phyloP scores from a whole-genome alignment of 768 basidiomycete species.

The Postia placenta region DNA sequence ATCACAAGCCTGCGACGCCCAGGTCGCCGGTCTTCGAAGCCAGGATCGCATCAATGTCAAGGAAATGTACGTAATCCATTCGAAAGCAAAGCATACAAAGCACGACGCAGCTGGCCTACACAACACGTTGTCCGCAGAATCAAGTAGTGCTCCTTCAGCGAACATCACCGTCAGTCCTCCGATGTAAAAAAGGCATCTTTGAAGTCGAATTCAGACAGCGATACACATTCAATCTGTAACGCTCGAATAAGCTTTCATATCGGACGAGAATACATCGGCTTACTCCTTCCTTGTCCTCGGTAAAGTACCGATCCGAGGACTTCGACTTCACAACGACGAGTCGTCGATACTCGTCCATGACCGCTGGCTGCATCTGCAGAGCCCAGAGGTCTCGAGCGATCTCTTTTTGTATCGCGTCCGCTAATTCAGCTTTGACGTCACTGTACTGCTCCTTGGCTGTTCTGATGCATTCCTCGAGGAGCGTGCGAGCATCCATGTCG shows the following conservation, averaged over 20 bases:
- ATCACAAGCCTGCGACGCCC: not conserved
- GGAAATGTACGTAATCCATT: too few species aligned
- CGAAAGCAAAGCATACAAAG: too few species aligned
- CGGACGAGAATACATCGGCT: constrained; percentile 19
- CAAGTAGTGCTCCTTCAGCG: too few species aligned
- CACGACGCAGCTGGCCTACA: too few species aligned
- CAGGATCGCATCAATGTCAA: not conserved
- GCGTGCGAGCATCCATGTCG: constrained; percentile 28
- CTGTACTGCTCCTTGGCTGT: constrained; percentile 34
- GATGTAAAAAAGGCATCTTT: constrained; percentile 46
- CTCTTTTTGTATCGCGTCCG: constrained; percentile 35
- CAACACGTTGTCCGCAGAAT: too few species aligned
- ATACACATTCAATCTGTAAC: constrained; percentile 49
- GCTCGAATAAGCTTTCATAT: not conserved
- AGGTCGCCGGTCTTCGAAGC: too few species aligned
- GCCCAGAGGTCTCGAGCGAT: constrained; percentile 41
- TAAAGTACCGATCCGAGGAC: constrained; percentile 15
- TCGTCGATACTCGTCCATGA: constrained; percentile 58
- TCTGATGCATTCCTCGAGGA: constrained; percentile 38
- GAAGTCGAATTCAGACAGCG: constrained; percentile 45
- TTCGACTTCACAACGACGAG: constrained; percentile 51
- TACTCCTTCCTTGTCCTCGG: constrained; percentile 39
- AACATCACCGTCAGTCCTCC: too few species aligned
- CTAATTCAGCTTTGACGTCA: constrained; percentile 30
- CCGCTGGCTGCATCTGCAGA: constrained; percentile 57